Evolutionary conservation across 768 basidiomycete species (phyloP).

Genomic region (Tricholomella constricta): DNA sequence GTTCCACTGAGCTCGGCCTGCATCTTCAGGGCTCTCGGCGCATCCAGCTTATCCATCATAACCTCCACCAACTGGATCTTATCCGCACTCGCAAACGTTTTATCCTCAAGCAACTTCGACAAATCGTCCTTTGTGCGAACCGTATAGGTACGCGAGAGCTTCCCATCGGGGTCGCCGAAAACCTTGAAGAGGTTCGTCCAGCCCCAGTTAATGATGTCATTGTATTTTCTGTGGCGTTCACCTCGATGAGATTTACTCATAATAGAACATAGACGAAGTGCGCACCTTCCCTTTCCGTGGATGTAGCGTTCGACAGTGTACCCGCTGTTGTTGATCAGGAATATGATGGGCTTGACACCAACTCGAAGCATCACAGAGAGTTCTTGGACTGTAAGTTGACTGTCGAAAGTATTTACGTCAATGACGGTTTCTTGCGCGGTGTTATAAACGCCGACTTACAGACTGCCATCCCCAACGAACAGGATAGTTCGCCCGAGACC

Average conservation of each 20-base stretch:
- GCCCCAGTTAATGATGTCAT: constrained; percentile 83
- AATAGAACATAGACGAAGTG: not conserved
- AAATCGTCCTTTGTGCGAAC: constrained; percentile 71
- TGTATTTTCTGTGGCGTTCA: constrained; percentile 61
- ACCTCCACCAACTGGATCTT: constrained; percentile 83
- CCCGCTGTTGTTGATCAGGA: constrained; percentile 77
- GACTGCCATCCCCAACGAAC: constrained; percentile 84
- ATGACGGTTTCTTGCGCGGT: not conserved
- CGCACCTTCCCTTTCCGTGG: constrained; percentile 60
- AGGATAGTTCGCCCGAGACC: constrained; percentile 70
- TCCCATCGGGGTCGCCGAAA: constrained; percentile 55
- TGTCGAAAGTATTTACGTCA: constrained; percentile 24
- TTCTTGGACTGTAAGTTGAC: constrained; percentile 82
- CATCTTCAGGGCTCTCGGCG: constrained; percentile 61
- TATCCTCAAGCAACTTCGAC: constrained; percentile 62
- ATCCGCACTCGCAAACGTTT: constrained; percentile 59
- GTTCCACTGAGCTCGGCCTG: constrained; percentile 58
- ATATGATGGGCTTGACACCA: constrained; percentile 79
- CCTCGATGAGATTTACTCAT: not conserved
- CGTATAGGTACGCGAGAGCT: constrained; percentile 59
- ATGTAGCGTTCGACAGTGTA: constrained; percentile 87
- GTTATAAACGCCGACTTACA: constrained; percentile 46
- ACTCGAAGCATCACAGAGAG: constrained; percentile 79
- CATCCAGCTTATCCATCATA: constrained; percentile 71
- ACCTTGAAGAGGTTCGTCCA: constrained; percentile 66